Percentiles rank a stretch among this genome's conserved stretches.
Conservation (phyloP, 2,329 filamentous ascomycete species). For the Monosporascus sp. region DNA sequence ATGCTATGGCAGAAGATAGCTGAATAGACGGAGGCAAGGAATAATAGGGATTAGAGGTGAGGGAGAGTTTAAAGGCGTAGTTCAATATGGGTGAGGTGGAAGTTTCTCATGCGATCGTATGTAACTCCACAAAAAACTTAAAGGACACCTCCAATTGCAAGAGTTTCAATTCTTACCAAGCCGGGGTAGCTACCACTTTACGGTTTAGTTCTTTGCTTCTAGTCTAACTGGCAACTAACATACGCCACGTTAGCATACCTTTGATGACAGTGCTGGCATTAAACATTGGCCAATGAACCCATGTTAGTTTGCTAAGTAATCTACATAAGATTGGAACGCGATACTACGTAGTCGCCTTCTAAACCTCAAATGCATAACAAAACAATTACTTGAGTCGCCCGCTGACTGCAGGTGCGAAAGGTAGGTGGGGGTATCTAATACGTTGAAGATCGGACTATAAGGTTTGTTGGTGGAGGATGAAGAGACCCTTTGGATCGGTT, state of each 20-base stretch:
- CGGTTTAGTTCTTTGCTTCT: neutral
- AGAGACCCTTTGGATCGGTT: too few relatives aligned
- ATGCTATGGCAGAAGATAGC: neutral
- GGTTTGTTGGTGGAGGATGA: neutral
- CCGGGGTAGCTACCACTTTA: neutral
- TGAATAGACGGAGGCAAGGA: neutral
- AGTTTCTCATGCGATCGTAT: conserved; percentile 12
- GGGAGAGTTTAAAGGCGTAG: neutral
- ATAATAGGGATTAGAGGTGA: neutral
- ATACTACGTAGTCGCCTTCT: too few relatives aligned
- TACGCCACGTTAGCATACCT: neutral
- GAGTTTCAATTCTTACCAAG: neutral
- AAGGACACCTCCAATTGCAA: neutral
- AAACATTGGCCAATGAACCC: too few relatives aligned
- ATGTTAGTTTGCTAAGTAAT: too few relatives aligned
- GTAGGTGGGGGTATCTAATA: neutral
- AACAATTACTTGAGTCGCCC: neutral
- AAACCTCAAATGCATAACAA: neutral
- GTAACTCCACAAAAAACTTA: conserved; percentile 19
- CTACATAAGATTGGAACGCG: too few relatives aligned
- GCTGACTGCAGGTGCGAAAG: neutral
- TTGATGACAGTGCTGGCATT: too few relatives aligned
- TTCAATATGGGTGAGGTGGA: conserved; percentile 16
- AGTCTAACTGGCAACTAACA: neutral
- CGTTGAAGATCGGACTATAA: neutral